These are phyloP conservation scores for Alternaria tenuissima DNA, from an alignment of 2,329 filamentous ascomycete species.

Conservation along the genomic window DNA sequence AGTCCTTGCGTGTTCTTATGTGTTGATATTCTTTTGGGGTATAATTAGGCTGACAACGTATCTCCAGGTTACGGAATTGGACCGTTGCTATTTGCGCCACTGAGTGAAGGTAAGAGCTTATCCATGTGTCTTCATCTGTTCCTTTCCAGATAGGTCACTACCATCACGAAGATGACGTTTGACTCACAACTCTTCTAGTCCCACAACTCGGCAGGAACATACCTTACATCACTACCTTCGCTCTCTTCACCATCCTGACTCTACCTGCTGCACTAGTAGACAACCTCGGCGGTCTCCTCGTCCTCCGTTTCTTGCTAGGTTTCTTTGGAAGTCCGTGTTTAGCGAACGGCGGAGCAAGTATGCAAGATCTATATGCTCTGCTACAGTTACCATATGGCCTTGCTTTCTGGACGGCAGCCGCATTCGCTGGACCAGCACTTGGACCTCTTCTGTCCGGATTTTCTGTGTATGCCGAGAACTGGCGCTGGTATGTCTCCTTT, in stretches of 20 bases:
- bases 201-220: conserved; percentile 67
- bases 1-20: background rate
- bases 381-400: conserved; percentile 57
- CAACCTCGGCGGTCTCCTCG: conserved; percentile 70
- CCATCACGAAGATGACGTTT: background rate
- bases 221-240: conserved; percentile 73
- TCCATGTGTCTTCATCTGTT: too few relatives aligned
- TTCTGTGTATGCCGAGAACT: conserved; percentile 72
- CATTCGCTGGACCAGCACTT: conserved; percentile 70
- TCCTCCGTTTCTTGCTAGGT: conserved; percentile 55
- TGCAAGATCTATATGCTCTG: conserved; percentile 52
- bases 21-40: rapidly evolving
- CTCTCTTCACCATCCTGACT: conserved; percentile 72
- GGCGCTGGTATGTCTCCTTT: conserved; percentile 68
- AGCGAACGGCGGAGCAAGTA: conserved; percentile 50
- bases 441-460: conserved; percentile 74
- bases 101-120: conserved; percentile 59
- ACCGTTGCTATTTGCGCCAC: conserved; percentile 70
- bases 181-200: background rate
- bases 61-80: conserved; percentile 64
- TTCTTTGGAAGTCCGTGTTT: conserved; percentile 52
- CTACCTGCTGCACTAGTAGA: conserved; percentile 70
- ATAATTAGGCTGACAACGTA: background rate
- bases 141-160: background rate
- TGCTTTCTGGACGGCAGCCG: conserved; percentile 56